Evolutionary conservation across 257 asterid species (phyloP), one percentile per base, ranked within the genome.

Genomic region (Solanum dulcamara): DNA sequence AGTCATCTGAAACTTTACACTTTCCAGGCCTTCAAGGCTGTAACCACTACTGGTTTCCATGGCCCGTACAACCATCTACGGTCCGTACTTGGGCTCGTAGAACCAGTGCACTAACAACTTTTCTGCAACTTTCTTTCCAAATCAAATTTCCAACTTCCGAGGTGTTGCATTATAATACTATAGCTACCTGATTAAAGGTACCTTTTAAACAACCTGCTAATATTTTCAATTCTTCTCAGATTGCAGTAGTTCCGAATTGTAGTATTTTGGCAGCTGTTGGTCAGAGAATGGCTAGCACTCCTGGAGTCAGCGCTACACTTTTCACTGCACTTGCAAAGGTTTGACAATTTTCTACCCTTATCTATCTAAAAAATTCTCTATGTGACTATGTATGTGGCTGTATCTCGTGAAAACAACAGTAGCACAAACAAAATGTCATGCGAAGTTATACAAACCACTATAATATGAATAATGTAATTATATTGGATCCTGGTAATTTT

Each of bases 261-360:
- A 95, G 99, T 91, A 97, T 97, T 88, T 92, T 97, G 90, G 99
- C 99, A 71, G 91, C 99, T 4, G 99, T 97, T 85, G 99, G 99
- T 82, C 98, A 97, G 92, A 97, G 90, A 91, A 97, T 97, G 99
- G 99, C 99, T 22, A 97, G 99, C 81, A 97, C 99, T 67, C 99
- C 99, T 64, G 99, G 99, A 88, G 99, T 97, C 88, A 95, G 98
- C 89, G 98, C 99, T 74, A 95, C 97, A 70, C 93, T 97, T 64
- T 97, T 97, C 92, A 92, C 92, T 91, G 99, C 99, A 74, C 96
- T 97, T 83, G 99, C 99, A 51, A 97, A 95, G 98, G 99, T 94
- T 83, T 35, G 85, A 26, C 87, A 84, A 85, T 79, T 88, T 86
- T 62, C 59, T 75, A 30, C 6, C 68, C 62, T 62, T n/a, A 42